A percentile compares a stretch with the other conserved stretches of the same genome.
These are phyloP conservation scores for Conringia planisiliqua DNA, from an alignment of 345 rosid genomes.

Conservation along the genomic window DNA sequence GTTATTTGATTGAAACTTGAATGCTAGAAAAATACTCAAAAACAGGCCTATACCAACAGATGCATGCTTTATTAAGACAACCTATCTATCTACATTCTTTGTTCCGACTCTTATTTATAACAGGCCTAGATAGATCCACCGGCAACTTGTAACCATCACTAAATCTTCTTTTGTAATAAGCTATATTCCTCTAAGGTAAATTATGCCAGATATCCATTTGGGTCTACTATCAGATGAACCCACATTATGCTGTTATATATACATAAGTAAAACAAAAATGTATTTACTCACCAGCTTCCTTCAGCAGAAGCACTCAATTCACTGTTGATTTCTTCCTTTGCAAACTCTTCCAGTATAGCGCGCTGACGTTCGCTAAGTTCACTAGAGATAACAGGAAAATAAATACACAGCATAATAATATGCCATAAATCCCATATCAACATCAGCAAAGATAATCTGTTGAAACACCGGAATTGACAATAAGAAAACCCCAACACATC, in stretches of 20 bases:
- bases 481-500: background rate
- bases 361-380: constrained; percentile 68
- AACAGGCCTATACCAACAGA: background rate
- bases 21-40: background rate
- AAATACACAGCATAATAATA: constrained; percentile 7
- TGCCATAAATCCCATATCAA: background rate
- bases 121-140: background rate
- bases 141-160: background rate
- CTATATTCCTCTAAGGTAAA: background rate
- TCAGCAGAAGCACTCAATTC: constrained; percentile 38
- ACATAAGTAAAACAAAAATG: background rate
- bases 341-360: constrained; percentile 81
- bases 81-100: background rate
- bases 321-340: constrained; percentile 68
- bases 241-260: background rate
- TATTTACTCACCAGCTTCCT: constrained; percentile 61
- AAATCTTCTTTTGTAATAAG: constrained; percentile 1
- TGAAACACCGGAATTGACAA: background rate
- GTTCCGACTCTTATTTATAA: background rate
- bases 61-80: background rate
- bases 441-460: background rate
- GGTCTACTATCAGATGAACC: constrained; percentile 14
- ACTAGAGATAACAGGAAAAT: constrained; percentile 35
- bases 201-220: background rate
- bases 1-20: background rate